phyloP scores from a whole-genome alignment of 768 basidiomycete genomes.

The Leccinum boreale region DNA sequence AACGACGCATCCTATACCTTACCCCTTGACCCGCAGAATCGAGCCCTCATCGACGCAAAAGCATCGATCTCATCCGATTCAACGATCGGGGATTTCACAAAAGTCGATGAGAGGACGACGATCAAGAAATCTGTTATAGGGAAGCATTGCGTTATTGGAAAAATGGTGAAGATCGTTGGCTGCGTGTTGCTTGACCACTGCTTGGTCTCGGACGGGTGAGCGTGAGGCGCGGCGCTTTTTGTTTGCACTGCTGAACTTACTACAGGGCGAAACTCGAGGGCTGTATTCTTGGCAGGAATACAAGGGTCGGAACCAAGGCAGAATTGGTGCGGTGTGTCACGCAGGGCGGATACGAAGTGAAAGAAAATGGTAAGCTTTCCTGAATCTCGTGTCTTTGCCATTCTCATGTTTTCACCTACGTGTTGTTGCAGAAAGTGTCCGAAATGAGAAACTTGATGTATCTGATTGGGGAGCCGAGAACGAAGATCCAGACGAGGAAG shows the following conservation, averaged over 20 bases:
- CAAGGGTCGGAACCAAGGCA: conserved; percentile 67
- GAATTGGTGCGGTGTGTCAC: conserved; percentile 67
- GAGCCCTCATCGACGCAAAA: conserved; percentile 71
- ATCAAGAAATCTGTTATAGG: conserved; percentile 82
- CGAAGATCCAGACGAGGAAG: conserved; percentile 26
- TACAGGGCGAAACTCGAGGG: conserved; percentile 72
- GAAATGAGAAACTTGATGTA: conserved; percentile 54
- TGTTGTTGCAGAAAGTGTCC: conserved; percentile 42
- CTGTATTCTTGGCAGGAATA: conserved; percentile 72
- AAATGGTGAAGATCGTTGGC: conserved; percentile 77
- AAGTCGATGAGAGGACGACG: conserved; percentile 72
- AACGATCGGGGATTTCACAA: conserved; percentile 78
- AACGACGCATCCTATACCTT: conserved; percentile 48
- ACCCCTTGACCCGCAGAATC: conserved; percentile 59
- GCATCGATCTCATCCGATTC: conserved; percentile 83
- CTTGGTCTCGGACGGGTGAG: conserved; percentile 79
- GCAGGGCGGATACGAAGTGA: conserved; percentile 75
- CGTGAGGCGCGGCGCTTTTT: background rate
- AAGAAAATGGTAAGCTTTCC: conserved; percentile 48
- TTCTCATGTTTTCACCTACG: background rate
- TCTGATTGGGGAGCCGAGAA: conserved; percentile 50
- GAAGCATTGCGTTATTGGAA: conserved; percentile 80
- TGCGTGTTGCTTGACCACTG: conserved; percentile 90
- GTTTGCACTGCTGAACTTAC: conserved; percentile 4
- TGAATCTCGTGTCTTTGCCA: background rate